These are phyloP conservation scores for Lasiodiplodia sp. DNA, from an alignment of 2,329 filamentous ascomycete species.

Conservation along the genomic window DNA sequence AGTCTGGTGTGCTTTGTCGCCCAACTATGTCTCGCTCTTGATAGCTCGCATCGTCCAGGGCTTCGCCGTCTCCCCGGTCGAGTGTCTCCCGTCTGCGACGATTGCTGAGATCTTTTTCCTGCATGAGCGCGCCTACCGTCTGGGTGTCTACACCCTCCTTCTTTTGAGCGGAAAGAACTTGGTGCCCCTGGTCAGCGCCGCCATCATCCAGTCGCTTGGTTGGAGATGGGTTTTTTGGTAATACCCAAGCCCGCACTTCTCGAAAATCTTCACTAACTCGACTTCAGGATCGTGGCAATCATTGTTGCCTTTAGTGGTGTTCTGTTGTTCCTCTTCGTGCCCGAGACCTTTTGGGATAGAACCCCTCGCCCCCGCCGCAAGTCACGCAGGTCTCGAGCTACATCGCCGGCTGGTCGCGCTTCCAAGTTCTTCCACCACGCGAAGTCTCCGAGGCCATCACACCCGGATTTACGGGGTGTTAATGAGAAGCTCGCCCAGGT, in stretches of 20 bases:
- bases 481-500: conserved; percentile 28
- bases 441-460: conserved; percentile 7
- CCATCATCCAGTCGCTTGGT: conserved; percentile 75
- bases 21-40: conserved; percentile 79
- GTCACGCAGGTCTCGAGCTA: conserved; percentile 7
- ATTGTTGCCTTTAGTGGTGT: conserved; percentile 74
- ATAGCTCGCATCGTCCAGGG: conserved; percentile 87
- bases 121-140: conserved; percentile 89
- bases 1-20: conserved; percentile 87
- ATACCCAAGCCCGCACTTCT: conserved; percentile 31
- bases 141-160: conserved; percentile 91
- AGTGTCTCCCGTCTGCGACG: conserved; percentile 90
- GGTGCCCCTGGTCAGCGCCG: conserved; percentile 84
- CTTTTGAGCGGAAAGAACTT: conserved; percentile 92
- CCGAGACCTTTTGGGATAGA: conserved; percentile 95
- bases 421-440: conserved; percentile 8
- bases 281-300: conserved; percentile 76
- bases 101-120: conserved; percentile 97
- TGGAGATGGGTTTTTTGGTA: conserved; percentile 95
- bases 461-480: conserved; percentile 9
- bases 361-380: conserved; percentile 63
- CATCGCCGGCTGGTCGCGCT: conserved; percentile 10
- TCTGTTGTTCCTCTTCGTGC: conserved; percentile 87
- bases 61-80: conserved; percentile 85
- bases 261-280: not conserved